A percentile compares a stretch with the other conserved stretches of the same genome.
Evolutionary conservation across 768 basidiomycete genomes (phyloP).

Genomic region (Amyloporia xantha): DNA sequence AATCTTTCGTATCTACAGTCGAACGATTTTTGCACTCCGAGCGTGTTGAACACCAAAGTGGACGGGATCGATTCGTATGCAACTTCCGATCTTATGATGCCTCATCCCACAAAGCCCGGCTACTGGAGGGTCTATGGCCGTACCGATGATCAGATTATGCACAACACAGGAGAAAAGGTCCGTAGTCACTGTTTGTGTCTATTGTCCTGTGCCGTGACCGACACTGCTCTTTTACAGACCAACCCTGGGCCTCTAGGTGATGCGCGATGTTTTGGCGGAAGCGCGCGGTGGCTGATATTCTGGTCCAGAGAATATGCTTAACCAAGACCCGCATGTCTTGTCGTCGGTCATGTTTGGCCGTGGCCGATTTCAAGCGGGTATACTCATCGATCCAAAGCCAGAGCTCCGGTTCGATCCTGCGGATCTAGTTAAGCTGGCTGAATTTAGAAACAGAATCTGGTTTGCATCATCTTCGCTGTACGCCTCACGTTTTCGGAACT

Average conservation of each 20-base stretch:
- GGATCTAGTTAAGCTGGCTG: constrained; percentile 23
- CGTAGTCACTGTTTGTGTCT: neutral
- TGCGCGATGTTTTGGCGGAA: neutral
- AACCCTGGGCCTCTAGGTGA: neutral
- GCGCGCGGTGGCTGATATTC: neutral
- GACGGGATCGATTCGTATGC: constrained; percentile 29
- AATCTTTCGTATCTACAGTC: neutral
- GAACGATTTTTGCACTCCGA: constrained; percentile 1
- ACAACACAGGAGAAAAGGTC: constrained; percentile 36
- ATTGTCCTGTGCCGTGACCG: neutral
- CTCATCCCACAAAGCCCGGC: constrained; percentile 32
- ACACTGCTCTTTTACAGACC: neutral
- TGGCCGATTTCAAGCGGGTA: constrained; percentile 33
- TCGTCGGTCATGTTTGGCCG: constrained; percentile 35
- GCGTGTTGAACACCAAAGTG: constrained; percentile 26
- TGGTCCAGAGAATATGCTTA: constrained; percentile 29
- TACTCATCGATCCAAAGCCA: constrained; percentile 32
- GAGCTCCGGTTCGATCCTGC: constrained; percentile 23
- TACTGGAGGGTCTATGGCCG: constrained; percentile 36
- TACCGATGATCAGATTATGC: constrained; percentile 40
- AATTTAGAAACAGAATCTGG: constrained; percentile 34
- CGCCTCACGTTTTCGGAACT: neutral
- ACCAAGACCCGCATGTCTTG: constrained; percentile 26
- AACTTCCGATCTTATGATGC: constrained; percentile 35
- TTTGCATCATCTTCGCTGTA: constrained; percentile 6